Evolutionary conservation across 2,329 filamentous ascomycete species (phyloP), one percentile per base, ranked within the genome.

Genomic region (Phialophora verrucosa): DNA sequence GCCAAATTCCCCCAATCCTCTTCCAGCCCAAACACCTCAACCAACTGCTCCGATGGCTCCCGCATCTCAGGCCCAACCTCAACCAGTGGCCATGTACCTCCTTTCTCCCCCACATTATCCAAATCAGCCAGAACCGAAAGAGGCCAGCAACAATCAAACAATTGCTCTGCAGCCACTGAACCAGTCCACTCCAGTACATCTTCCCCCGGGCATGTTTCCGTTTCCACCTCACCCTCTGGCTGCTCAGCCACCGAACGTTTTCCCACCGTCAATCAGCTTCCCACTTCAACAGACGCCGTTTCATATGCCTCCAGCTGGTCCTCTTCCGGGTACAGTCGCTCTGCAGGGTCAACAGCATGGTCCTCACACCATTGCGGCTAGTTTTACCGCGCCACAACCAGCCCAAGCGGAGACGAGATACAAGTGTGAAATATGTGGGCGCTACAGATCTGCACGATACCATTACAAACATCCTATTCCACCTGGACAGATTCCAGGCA

Each of bases 371-470:
- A 29, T 14, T 23, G n/a, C 49, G 23, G 55, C 50, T n/a, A 42
- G 23, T 57, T 35, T 50, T 44, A 32, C n/a, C 11, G 51, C 38
- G 11, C 23, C 55, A 5, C 8, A 23, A 31, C 5, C 51, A n/a
- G 20, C 59, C 2, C 51, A 10, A 23, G 50, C 55, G 7, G 70
- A 69, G 17, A 50, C 65, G 63, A 70, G 66, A 63, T 70, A 71
- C 64, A 72, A 71, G 53, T 73, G 72, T 57, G 68, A 66, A 10
- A 64, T 70, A 27, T 73, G 72, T 50, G 71, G 72, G n/a, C 62
- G 68, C 17, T 72, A 67, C 38, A 59, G 72, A 47, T 73, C 72
- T 35, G 57, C 71, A 10, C 65, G 67, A 38, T 72, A 71, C 60
- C 71, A 73, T 35, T 70, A 69, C 63, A 69, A 61, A 32, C 71